A percentile compares a stretch with the other conserved stretches of the same genome.
These are phyloP conservation scores for Aspergillus affinis DNA, from an alignment of 495 filamentous ascomycete species.

Conservation along the genomic window DNA sequence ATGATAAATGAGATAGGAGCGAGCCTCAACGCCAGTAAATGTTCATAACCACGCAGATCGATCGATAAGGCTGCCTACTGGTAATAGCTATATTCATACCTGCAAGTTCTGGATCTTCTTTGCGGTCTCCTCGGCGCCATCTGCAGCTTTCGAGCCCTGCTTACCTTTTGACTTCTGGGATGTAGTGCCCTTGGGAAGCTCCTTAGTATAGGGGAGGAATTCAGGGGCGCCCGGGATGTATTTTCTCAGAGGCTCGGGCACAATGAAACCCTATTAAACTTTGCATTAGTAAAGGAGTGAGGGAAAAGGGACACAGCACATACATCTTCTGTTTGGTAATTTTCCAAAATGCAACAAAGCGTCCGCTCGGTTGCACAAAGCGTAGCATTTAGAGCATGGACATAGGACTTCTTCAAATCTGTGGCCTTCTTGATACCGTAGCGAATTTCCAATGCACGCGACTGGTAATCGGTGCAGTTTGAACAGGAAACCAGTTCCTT, in stretches of 20 bases:
- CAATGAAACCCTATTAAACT: slow-evolving; percentile 64
- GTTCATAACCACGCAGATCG: no score
- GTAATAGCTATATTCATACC: slow-evolving; percentile 24
- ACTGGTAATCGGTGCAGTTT: slow-evolving; percentile 96
- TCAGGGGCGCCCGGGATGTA: slow-evolving; percentile 88
- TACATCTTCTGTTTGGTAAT: slow-evolving; percentile 88
- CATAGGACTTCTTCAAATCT: slow-evolving; percentile 84
- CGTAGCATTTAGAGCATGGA: slow-evolving; percentile 90
- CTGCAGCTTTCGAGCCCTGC: slow-evolving; percentile 17
- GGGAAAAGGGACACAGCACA: slow-evolving; percentile 22
- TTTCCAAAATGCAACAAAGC: slow-evolving; percentile 92
- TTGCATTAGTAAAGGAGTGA: slow-evolving; percentile 5
- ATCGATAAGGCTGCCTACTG: not conserved
- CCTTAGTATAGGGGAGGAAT: slow-evolving; percentile 85
- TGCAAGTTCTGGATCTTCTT: slow-evolving; percentile 43
- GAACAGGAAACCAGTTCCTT: slow-evolving; percentile 96
- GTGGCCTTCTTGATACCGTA: slow-evolving; percentile 78
- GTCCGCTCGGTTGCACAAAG: slow-evolving; percentile 91
- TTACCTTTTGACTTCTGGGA: slow-evolving; percentile 57
- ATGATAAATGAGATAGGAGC: no score
- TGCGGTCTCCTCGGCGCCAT: slow-evolving; percentile 31
- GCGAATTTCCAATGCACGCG: slow-evolving; percentile 81
- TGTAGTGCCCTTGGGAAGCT: slow-evolving; percentile 72
- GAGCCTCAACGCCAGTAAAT: no score
- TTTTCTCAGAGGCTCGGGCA: slow-evolving; percentile 84